phyloP scores from a whole-genome alignment of 1,139 yeast genomes.

The Pichia sp. region DNA sequence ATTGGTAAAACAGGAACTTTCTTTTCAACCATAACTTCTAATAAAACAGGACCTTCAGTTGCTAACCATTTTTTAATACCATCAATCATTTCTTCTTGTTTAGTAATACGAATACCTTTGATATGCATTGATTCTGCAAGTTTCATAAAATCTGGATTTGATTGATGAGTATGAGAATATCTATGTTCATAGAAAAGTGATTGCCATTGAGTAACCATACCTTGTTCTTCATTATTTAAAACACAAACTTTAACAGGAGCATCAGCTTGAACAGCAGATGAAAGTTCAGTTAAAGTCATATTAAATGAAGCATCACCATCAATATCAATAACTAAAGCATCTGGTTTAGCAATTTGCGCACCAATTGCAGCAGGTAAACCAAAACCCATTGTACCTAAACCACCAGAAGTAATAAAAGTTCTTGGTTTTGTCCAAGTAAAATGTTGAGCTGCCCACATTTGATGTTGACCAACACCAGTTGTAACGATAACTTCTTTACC shows the following conservation, averaged over 20 bases:
- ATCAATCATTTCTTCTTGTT: conserved; percentile 56
- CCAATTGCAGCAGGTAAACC: conserved; percentile 98
- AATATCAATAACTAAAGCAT: conserved; percentile 89
- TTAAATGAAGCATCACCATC: conserved; percentile 98
- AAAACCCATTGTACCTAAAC: conserved; percentile 97
- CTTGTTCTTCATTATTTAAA: conserved; percentile 96
- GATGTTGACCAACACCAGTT: conserved; percentile 99
- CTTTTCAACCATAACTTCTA: conserved; percentile 88
- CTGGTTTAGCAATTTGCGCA: conserved; percentile 94
- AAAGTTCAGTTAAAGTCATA: conserved; percentile 91
- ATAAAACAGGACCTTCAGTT: conserved; percentile 73
- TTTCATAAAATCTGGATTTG: conserved; percentile 88
- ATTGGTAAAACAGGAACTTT: conserved; percentile 97
- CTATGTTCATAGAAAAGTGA: conserved; percentile 94
- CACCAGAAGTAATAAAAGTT: conserved; percentile 94
- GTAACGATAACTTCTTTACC: conserved; percentile 80
- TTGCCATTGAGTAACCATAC: conserved; percentile 99
- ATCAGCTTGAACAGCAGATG: conserved; percentile 89
- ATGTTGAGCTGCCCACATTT: conserved; percentile 99
- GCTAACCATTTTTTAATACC: conserved; percentile 72
- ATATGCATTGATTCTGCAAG: conserved; percentile 93
- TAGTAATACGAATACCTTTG: conserved; percentile 68
- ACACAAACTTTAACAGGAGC: conserved; percentile 87
- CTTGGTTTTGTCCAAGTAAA: conserved; percentile 90
- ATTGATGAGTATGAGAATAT: conserved; percentile 93